Evolutionary conservation across 768 basidiomycete species (phyloP).

Genomic region (Naematelia aurantialba): DNA sequence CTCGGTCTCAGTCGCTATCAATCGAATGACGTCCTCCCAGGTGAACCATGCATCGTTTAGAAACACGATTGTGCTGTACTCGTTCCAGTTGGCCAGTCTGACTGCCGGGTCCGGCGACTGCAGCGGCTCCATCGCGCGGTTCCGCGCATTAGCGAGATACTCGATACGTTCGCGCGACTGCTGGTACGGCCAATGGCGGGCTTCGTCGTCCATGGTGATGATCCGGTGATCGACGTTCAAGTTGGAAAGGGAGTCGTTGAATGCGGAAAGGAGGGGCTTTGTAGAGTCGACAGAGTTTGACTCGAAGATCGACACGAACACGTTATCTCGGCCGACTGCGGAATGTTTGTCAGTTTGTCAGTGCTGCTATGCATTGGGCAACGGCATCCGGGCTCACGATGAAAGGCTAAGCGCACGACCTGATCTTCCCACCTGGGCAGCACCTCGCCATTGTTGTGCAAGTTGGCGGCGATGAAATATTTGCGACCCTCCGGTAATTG

Average conservation of each 20-base stretch:
- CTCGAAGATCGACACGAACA: slow-evolving; percentile 54
- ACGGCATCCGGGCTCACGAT: neutral
- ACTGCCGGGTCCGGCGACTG: slow-evolving; percentile 49
- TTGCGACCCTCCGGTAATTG: slow-evolving; percentile 1
- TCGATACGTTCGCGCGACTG: slow-evolving; percentile 50
- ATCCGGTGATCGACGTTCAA: slow-evolving; percentile 48
- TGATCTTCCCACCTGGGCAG: slow-evolving; percentile 53
- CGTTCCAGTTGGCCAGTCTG: slow-evolving; percentile 7
- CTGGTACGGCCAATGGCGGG: slow-evolving; percentile 28
- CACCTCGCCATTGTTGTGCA: slow-evolving; percentile 52
- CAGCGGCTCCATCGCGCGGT: slow-evolving; percentile 54
- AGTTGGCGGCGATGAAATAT: slow-evolving; percentile 52
- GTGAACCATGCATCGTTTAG: slow-evolving; percentile 54
- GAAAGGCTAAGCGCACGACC: slow-evolving; percentile 26
- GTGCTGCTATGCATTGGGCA: slow-evolving; percentile 7
- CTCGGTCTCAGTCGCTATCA: slow-evolving; percentile 38
- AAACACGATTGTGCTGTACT: slow-evolving; percentile 49
- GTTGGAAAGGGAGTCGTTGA: slow-evolving; percentile 36
- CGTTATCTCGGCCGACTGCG: slow-evolving; percentile 53
- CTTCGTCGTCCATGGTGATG: slow-evolving; percentile 40
- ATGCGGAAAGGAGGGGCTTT: slow-evolving; percentile 44
- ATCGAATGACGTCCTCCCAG: slow-evolving; percentile 53
- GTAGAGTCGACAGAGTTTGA: slow-evolving; percentile 51
- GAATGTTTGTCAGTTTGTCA: neutral
- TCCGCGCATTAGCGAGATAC: slow-evolving; percentile 53